Evolutionary conservation across 2,329 filamentous ascomycete species (phyloP).

Genomic region (Colletotrichum trifolii): DNA sequence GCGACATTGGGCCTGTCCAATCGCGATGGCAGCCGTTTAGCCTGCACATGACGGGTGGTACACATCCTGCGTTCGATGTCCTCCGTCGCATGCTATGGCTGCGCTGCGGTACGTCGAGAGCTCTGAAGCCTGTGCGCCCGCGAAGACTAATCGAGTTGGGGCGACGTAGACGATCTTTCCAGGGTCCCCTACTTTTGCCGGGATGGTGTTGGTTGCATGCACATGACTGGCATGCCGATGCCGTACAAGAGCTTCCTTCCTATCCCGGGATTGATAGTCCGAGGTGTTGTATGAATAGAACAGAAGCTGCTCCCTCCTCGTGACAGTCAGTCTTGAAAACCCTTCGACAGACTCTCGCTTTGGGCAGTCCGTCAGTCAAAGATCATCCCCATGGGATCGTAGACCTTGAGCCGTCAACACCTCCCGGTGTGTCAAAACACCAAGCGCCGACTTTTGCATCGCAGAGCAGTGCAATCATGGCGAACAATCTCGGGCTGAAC

Average conservation of each 20-base stretch:
- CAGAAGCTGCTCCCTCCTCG: too few relatives aligned
- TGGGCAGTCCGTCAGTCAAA: neutral
- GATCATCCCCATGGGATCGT: neutral
- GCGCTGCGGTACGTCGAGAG: neutral
- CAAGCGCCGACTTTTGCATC: neutral
- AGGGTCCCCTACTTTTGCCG: constrained; percentile 18
- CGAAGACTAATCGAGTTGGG: constrained; percentile 10
- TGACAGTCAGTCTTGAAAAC: too few relatives aligned
- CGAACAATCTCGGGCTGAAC: neutral
- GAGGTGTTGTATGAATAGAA: too few relatives aligned
- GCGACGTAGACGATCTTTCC: constrained; percentile 2
- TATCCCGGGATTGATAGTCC: neutral
- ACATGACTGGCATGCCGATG: neutral
- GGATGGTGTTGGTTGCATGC: constrained; percentile 11
- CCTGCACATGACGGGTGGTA: constrained; percentile 16
- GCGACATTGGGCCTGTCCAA: constrained; percentile 5
- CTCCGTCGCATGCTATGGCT: too few relatives aligned
- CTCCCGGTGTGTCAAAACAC: neutral
- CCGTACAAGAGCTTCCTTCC: neutral
- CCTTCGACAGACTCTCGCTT: too few relatives aligned
- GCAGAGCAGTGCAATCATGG: constrained; percentile 11
- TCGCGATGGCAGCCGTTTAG: constrained; percentile 19
- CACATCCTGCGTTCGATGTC: neutral
- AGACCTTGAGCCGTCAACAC: neutral
- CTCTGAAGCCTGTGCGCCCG: constrained; percentile 24